These are phyloP conservation scores for Fusarium sp. DNA, from an alignment of 2,329 filamentous ascomycete species.

Conservation along the genomic window DNA sequence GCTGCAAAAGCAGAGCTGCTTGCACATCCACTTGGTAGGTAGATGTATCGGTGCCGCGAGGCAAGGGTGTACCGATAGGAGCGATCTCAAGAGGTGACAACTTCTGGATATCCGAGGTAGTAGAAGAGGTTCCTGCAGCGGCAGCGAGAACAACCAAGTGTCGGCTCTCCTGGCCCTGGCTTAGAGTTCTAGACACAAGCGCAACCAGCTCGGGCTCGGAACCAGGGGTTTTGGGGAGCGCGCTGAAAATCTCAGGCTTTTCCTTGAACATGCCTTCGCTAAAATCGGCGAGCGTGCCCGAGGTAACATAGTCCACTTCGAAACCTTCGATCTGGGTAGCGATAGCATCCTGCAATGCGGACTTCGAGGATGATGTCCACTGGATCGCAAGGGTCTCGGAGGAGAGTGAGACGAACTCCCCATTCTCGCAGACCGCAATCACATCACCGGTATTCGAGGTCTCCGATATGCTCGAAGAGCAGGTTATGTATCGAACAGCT, in stretches of 20 bases:
- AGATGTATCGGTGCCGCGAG: slow-evolving; percentile 28
- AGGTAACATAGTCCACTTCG: slow-evolving; percentile 64
- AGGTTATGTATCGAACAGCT: slow-evolving; percentile 54
- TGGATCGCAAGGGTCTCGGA: slow-evolving; percentile 61
- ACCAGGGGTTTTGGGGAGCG: slow-evolving; percentile 63
- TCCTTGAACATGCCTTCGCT: slow-evolving; percentile 68
- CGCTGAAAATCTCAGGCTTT: slow-evolving; percentile 64
- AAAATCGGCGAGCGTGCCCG: slow-evolving; percentile 62
- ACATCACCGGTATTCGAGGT: slow-evolving; percentile 55
- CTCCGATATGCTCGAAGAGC: slow-evolving; percentile 48
- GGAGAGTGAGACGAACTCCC: slow-evolving; percentile 71
- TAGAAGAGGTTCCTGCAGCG: slow-evolving; percentile 43
- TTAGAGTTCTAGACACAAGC: slow-evolving; percentile 60
- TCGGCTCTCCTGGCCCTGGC: slow-evolving; percentile 48
- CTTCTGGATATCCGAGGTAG: slow-evolving; percentile 51
- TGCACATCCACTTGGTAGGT: slow-evolving; percentile 71
- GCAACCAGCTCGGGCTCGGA: slow-evolving; percentile 66
- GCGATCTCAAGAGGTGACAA: slow-evolving; percentile 58
- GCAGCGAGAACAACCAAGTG: slow-evolving; percentile 54
- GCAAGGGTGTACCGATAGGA: slow-evolving; percentile 51
- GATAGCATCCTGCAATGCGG: slow-evolving; percentile 54
- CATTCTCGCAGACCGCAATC: slow-evolving; percentile 70
- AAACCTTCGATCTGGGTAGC: slow-evolving; percentile 54
- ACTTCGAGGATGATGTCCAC: slow-evolving; percentile 54
- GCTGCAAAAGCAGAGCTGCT: slow-evolving; percentile 73